Conservation (phyloP, 2,329 filamentous ascomycete species). For the Aureobasidium sp. region DNA sequence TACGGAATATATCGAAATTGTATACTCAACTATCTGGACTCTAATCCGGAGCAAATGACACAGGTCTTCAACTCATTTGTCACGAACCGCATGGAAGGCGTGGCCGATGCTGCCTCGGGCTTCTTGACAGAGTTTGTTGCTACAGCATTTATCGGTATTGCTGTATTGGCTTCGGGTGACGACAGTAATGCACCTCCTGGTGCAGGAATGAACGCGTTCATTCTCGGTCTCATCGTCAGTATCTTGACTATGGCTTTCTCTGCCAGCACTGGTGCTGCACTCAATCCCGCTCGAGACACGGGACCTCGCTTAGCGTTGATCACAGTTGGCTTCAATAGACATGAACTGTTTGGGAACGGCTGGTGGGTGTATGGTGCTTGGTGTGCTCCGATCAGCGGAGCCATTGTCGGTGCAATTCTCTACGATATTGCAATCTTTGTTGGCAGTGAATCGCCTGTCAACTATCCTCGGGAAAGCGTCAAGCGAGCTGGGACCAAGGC, state of each 20-base stretch:
- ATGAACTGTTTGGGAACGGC: conserved; percentile 39
- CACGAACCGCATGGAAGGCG: conserved; percentile 47
- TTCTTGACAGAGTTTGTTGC: conserved; percentile 57
- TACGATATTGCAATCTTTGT: conserved; percentile 59
- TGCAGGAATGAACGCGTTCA: conserved; percentile 57
- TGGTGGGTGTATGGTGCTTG: conserved; percentile 56
- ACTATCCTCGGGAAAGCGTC: conserved; percentile 46
- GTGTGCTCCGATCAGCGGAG: conserved; percentile 45
- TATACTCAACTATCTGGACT: conserved; percentile 34
- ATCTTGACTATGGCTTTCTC: conserved; percentile 45
- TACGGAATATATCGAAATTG: conserved; percentile 44
- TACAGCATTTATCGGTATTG: conserved; percentile 44
- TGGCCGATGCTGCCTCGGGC: conserved; percentile 48
- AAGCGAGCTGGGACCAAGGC: conserved; percentile 29
- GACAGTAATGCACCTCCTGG: conserved; percentile 40
- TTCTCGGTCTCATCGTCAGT: conserved; percentile 51
- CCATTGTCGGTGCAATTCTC: conserved; percentile 48
- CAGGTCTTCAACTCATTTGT: conserved; percentile 47
- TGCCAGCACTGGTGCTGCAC: conserved; percentile 52
- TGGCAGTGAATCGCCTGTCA: conserved; percentile 55
- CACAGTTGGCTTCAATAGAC: conserved; percentile 47
- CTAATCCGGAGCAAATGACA: conserved; percentile 24
- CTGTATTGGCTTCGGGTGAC: conserved; percentile 43
- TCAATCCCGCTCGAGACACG: conserved; percentile 58
- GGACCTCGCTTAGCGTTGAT: conserved; percentile 53